Conservation (phyloP, 2,329 filamentous ascomycete species). For the Diaporthe ilicicola region DNA sequence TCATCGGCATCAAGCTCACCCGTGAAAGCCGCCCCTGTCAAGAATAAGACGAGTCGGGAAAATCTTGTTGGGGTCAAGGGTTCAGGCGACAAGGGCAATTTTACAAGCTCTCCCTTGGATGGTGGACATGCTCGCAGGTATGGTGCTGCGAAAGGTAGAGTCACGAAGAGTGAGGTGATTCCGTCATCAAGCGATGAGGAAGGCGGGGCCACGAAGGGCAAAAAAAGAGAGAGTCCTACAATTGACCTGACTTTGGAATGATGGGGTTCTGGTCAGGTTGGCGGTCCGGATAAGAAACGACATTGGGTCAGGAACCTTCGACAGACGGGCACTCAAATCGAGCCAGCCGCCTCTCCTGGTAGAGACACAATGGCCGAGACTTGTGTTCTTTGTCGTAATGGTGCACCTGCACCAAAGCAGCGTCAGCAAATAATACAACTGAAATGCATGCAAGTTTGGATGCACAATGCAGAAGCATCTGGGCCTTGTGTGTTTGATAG, state of each 20-base stretch:
- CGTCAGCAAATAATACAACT: neutral
- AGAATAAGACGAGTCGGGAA: neutral
- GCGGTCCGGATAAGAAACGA: neutral
- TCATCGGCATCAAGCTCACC: conserved; percentile 10
- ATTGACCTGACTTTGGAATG: conserved; percentile 29
- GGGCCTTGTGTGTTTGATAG: neutral
- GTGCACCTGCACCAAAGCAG: neutral
- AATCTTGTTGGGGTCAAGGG: neutral
- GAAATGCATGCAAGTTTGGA: neutral
- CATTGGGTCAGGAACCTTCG: neutral
- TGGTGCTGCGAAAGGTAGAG: neutral
- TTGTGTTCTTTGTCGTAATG: neutral
- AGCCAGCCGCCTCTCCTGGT: neutral
- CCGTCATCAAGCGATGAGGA: conserved; percentile 4
- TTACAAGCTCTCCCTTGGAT: neutral
- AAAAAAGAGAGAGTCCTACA: neutral
- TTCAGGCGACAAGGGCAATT: neutral
- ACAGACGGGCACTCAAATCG: neutral
- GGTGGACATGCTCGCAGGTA: neutral
- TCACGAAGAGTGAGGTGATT: neutral
- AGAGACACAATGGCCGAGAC: neutral
- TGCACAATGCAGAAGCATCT: neutral
- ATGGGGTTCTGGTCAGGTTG: neutral
- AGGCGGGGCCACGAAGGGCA: neutral
- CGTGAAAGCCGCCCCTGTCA: neutral